Base-by-base conservation (phyloP, 441 rosid genomes). In the Pelargonium fulgidum region DNA sequence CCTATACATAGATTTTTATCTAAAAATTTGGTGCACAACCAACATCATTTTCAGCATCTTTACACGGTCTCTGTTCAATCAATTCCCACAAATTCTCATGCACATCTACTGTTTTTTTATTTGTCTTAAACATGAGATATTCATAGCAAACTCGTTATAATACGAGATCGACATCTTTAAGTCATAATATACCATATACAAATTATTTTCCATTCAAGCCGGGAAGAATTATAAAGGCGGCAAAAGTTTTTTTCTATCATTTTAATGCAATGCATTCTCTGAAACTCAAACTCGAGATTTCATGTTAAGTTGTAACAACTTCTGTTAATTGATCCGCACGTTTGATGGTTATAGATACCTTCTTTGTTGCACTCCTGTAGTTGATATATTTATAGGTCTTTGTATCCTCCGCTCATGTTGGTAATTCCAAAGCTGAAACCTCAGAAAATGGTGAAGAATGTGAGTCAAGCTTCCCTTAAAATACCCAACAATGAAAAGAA, bases 401-500 rank as follows among this genome's bases (percentile, higher is more conserved):
- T 0, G 68, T 47, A 66, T 65, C 64, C 65, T 75, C 77, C 72
- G 70, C 17, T 12, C 14, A 19, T 22, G 48, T 20, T 14, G 22
- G 36, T 41, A 50, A 58, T 47, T 68, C 62, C 69, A 20, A 71
- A 39, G 52, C 68, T 17, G 12, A 19, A 56, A 17, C 26, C 62
- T 8, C 19, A 64, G 42, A 64, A 48, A 39, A 77, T 76, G 79
- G 82, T 73, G 74, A 82, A 64, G 75, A 80, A 78, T 68, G 62
- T 17, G 33, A 73, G 39, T 26, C 72, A 68, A 69, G 41, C 67
- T 29, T 54, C 71, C 8, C 22, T 48, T 44, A 65, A 59, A 52
- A 50, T 20, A 72, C 50, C 75, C 8, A 82, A 73, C 52, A 76
- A 64, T 7, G 71, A 70, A 3, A 70, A 70, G 19, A 73, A 66